Percentiles rank a stretch among this genome's conserved stretches.
phyloP scores from a whole-genome alignment of 2,329 filamentous ascomycete genomes.

The Cladosporium oxysporum region DNA sequence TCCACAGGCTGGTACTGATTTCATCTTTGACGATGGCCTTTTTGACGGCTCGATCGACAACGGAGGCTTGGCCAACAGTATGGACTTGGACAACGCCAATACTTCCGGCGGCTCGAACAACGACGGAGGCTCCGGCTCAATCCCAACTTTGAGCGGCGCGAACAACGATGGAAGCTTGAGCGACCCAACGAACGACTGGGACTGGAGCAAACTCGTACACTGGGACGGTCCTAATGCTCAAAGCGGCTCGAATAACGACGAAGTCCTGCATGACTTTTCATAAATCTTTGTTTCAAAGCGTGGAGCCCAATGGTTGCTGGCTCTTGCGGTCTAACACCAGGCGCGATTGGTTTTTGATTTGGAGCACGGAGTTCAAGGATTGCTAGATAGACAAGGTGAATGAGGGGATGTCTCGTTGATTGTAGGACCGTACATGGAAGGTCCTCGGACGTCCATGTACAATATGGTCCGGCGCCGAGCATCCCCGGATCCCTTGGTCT shows the following conservation, averaged over 20 bases:
- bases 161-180: not conserved
- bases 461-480: not conserved
- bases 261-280: not conserved
- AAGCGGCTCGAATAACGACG: no score
- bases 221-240: no score
- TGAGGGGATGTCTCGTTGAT: not conserved
- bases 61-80: not conserved
- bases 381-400: not conserved
- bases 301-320: not conserved
- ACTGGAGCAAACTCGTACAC: no score
- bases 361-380: not conserved
- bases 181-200: no score
- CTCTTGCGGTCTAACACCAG: not conserved
- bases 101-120: not conserved
- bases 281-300: not conserved
- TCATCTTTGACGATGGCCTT: not conserved
- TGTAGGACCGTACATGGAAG: not conserved
- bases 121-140: no score
- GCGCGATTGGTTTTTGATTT: not conserved
- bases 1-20: not conserved
- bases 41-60: not conserved
- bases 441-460: no score
- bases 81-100: no score
- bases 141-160: not conserved
- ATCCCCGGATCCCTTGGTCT: not conserved